Conservation (phyloP, 371 early-diverging fungal species). For the Mucor racemosus region DNA sequence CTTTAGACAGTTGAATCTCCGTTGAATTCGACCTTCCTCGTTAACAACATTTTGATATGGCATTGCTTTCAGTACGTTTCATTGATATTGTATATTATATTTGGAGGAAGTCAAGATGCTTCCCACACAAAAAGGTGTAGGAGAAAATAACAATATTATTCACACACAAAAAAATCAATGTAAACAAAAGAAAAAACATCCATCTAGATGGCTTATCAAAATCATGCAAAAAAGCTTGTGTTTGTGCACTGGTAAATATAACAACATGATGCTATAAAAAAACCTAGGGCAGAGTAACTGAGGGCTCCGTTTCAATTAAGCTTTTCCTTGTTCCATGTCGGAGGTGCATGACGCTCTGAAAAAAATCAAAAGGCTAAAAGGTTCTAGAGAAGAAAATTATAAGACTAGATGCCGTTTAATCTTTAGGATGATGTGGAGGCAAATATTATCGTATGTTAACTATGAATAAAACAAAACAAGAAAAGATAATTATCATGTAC, state of each 20-base stretch:
- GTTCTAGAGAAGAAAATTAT: neutral
- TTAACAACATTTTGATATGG: no score
- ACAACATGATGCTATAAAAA: neutral
- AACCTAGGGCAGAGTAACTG: neutral
- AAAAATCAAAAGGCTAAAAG: neutral
- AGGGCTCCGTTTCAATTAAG: constrained; percentile 6
- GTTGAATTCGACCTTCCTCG: neutral
- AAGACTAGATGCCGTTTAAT: no score
- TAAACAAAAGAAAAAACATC: neutral
- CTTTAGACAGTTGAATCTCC: neutral
- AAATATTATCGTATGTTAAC: no score
- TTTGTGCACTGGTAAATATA: constrained; percentile 1
- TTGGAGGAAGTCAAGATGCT: neutral
- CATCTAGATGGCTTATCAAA: neutral
- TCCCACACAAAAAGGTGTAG: constrained; percentile 1
- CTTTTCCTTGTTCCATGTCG: neutral
- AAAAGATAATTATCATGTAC: no score
- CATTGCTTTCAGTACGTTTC: no score
- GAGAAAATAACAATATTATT: neutral
- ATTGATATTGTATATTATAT: neutral
- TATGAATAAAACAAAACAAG: no score
- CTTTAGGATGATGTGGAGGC: no score
- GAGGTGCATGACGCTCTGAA: neutral
- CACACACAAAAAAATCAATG: neutral
- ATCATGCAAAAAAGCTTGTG: constrained; percentile 9